Evolutionary conservation across 768 basidiomycete genomes (phyloP).

Genomic region (Hydnomerulius pinastri): DNA sequence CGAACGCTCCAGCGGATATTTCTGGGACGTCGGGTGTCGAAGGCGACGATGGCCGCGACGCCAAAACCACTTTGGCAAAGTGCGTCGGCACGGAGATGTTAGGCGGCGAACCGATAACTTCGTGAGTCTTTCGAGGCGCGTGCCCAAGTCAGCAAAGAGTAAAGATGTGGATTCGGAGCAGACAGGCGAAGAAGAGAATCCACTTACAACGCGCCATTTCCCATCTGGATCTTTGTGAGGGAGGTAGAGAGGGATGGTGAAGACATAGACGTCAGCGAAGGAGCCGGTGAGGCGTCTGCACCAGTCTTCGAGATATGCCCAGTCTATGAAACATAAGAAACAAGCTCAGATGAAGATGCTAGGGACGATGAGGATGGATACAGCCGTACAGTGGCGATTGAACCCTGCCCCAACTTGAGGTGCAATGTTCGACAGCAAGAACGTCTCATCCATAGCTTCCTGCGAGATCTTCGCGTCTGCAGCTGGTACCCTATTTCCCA

Average conservation of each 20-base stretch:
- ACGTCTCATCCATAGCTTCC: conserved; percentile 96
- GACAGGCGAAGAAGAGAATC: not conserved
- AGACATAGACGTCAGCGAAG: conserved; percentile 95
- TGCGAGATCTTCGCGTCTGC: conserved; percentile 94
- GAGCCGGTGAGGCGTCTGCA: conserved; percentile 84
- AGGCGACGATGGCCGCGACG: conserved; percentile 73
- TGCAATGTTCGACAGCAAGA: conserved; percentile 92
- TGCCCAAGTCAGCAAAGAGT: not conserved
- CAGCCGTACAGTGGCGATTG: conserved; percentile 86
- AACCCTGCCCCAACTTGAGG: conserved; percentile 98
- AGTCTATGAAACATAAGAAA: conserved; percentile 53
- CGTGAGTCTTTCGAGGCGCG: conserved; percentile 64
- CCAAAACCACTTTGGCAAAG: conserved; percentile 93
- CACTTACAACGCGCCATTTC: conserved; percentile 91
- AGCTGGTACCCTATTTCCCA: conserved; percentile 77
- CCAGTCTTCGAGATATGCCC: conserved; percentile 97
- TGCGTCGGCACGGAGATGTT: conserved; percentile 95
- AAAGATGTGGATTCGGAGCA: not conserved
- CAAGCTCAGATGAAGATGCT: not conserved
- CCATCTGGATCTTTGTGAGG: conserved; percentile 85
- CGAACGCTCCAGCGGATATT: conserved; percentile 89
- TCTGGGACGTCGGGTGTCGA: conserved; percentile 70
- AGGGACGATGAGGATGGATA: not conserved
- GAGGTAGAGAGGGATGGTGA: conserved; percentile 96
- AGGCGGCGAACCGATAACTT: conserved; percentile 92